These are phyloP conservation scores for Penicillium sp. DNA, from an alignment of 2,329 filamentous ascomycete genomes.

Conservation along the genomic window DNA sequence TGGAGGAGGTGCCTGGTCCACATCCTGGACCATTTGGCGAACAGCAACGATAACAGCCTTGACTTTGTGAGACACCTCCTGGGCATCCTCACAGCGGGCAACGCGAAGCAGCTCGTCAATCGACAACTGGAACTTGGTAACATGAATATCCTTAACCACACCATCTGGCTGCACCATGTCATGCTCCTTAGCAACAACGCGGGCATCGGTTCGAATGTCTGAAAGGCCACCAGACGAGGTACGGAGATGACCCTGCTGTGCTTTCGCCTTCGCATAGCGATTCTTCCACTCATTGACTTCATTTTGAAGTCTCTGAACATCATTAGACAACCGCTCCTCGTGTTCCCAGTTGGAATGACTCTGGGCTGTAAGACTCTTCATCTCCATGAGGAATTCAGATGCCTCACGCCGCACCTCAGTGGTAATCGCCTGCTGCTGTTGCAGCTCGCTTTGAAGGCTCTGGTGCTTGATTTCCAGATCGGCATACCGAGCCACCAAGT, in stretches of 20 bases:
- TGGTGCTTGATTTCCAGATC: conserved; percentile 64
- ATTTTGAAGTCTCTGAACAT: conserved; percentile 73
- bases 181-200: conserved; percentile 64
- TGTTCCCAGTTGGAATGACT: conserved; percentile 76
- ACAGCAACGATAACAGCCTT: conserved; percentile 81
- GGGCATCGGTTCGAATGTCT: conserved; percentile 42
- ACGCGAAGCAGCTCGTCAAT: conserved; percentile 85
- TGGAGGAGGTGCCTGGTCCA: conserved; percentile 60
- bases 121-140: conserved; percentile 92
- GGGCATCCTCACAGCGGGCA: conserved; percentile 71
- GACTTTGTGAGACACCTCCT: conserved; percentile 78
- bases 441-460: conserved; percentile 63
- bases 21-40: conserved; percentile 79
- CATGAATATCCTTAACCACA: conserved; percentile 83
- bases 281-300: conserved; percentile 89
- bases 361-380: conserved; percentile 80
- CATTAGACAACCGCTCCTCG: conserved; percentile 74
- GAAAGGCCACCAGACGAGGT: conserved; percentile 75
- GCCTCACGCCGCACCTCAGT: conserved; percentile 86
- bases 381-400: conserved; percentile 79
- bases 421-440: conserved; percentile 76
- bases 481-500: conserved; percentile 61
- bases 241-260: conserved; percentile 78
- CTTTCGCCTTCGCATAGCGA: conserved; percentile 83
- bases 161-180: conserved; percentile 71